phyloP scores from a whole-genome alignment of 2,329 filamentous ascomycete species.

The Cercospora berteroae region DNA sequence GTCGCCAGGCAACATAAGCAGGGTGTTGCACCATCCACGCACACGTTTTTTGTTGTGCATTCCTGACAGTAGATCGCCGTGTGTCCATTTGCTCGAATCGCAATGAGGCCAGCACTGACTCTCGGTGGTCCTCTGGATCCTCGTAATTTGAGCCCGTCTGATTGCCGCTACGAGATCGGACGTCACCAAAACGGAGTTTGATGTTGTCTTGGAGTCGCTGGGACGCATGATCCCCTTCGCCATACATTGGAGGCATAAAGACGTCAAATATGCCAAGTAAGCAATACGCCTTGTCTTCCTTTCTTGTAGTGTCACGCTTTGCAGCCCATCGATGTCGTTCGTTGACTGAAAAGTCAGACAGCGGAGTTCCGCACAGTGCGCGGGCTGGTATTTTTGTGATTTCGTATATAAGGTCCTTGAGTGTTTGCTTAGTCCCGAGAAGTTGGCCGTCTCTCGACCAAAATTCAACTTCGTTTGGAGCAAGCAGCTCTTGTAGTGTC shows the following conservation, averaged over 20 bases:
- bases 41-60: slow-evolving; percentile 43
- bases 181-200: background rate
- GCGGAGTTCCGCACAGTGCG: background rate
- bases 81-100: slow-evolving; percentile 44
- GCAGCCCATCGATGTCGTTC: background rate
- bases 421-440: background rate
- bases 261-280: slow-evolving; percentile 48
- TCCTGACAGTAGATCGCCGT: slow-evolving; percentile 41
- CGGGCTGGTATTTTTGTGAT: background rate
- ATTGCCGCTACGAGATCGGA: too few species aligned
- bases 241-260: slow-evolving; percentile 46
- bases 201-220: background rate
- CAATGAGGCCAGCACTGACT: slow-evolving; percentile 22
- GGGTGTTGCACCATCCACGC: slow-evolving; percentile 42
- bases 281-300: slow-evolving; percentile 48
- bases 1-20: slow-evolving; percentile 43
- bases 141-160: too few species aligned
- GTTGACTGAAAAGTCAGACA: background rate
- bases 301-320: background rate
- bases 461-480: background rate
- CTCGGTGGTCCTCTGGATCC: too few species aligned
- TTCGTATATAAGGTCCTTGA: background rate
- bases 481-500: slow-evolving; percentile 5
- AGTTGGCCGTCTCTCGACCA: background rate
- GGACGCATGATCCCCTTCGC: slow-evolving; percentile 28